Percentiles rank a stretch among this genome's conserved stretches.
Conservation (phyloP, 192 early-diverging fungal genomes). For the Umbelopsis sp. region DNA sequence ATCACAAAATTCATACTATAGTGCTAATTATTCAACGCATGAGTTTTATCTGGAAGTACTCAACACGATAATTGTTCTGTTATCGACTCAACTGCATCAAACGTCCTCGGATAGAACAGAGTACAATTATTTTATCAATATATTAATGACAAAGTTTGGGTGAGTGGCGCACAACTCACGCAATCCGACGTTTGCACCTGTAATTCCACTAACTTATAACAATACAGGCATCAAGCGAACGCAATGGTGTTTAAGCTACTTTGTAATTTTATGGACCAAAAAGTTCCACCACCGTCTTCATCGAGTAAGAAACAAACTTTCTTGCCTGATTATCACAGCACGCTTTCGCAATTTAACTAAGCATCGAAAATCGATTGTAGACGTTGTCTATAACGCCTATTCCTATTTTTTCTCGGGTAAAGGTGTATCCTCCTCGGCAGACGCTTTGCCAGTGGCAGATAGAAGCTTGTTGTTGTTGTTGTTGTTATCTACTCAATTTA, state of each 20-base stretch:
- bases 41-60: slow-evolving; percentile 71
- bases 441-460: slow-evolving; percentile 62
- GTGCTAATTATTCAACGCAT: slow-evolving; percentile 53
- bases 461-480: slow-evolving; percentile 65
- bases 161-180: slow-evolving; percentile 12
- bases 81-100: slow-evolving; percentile 65
- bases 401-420: slow-evolving; percentile 65
- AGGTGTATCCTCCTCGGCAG: slow-evolving; percentile 35
- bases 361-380: slow-evolving; percentile 35
- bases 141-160: slow-evolving; percentile 64
- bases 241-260: slow-evolving; percentile 57
- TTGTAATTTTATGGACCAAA: slow-evolving; percentile 57
- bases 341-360: neutral
- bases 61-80: slow-evolving; percentile 64
- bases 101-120: slow-evolving; percentile 36
- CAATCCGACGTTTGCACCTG: neutral
- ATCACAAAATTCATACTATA: slow-evolving; percentile 21
- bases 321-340: neutral
- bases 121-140: slow-evolving; percentile 67
- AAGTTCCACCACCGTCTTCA: slow-evolving; percentile 42
- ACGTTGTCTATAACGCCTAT: slow-evolving; percentile 70
- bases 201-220: neutral
- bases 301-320: slow-evolving; percentile 40
- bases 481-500: slow-evolving; percentile 51
- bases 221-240: slow-evolving; percentile 56